A percentile compares a stretch with the other conserved stretches of the same genome.
Evolutionary conservation across 1,284 basidiomycete genomes (phyloP).

Genomic region (Ceratobasidium sp.): DNA sequence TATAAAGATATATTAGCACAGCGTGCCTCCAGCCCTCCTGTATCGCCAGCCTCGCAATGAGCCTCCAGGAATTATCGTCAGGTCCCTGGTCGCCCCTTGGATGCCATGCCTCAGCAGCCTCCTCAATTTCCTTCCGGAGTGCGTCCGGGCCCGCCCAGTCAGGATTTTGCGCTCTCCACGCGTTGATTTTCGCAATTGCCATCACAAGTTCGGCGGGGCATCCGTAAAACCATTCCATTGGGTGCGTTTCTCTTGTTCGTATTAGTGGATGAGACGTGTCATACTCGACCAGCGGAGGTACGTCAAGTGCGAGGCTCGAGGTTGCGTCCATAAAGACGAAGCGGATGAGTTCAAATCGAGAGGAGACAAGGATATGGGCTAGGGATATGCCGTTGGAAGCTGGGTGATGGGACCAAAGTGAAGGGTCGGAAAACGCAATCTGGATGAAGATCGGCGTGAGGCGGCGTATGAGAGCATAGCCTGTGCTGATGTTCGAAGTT

Average conservation of each 20-base stretch:
- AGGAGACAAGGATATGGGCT: not conserved
- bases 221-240: slow-evolving; percentile 16
- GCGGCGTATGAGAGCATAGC: not conserved
- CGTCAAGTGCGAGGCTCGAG: not conserved
- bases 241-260: not conserved
- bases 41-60: not conserved
- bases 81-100: not conserved
- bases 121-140: slow-evolving; percentile 2
- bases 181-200: slow-evolving; percentile 11
- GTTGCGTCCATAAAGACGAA: slow-evolving; percentile 13
- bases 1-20: slow-evolving; percentile 27
- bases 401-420: slow-evolving; percentile 3
- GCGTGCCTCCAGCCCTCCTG: too few species aligned
- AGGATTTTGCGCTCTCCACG: slow-evolving; percentile 13
- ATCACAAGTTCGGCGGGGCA: not conserved
- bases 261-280: slow-evolving; percentile 21
- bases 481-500: not conserved
- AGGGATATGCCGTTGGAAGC: slow-evolving; percentile 13
- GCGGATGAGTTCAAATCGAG: not conserved
- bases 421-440: slow-evolving; percentile 12
- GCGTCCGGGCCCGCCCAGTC: not conserved
- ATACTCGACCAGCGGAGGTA: slow-evolving; percentile 8
- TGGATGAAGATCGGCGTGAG: slow-evolving; percentile 2
- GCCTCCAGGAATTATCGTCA: not conserved
- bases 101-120: not conserved